Evolutionary conservation across 1,139 yeast genomes (phyloP).

Genomic region (Blastobotrys serpentis): DNA sequence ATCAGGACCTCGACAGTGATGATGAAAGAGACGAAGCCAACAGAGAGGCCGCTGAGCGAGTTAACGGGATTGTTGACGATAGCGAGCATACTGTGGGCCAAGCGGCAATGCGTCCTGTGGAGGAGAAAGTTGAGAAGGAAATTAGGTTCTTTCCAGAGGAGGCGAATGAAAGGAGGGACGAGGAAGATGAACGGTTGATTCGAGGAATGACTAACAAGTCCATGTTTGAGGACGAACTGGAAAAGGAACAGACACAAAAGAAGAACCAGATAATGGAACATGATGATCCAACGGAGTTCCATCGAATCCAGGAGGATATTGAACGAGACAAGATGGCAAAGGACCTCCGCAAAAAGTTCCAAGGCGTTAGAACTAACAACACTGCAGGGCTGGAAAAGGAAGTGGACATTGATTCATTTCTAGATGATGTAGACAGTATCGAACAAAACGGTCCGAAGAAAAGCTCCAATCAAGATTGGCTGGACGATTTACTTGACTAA

Average conservation of each 20-base stretch:
- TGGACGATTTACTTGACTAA: slow-evolving; percentile 27
- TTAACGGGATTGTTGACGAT: slow-evolving; percentile 5
- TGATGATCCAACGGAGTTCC: slow-evolving; percentile 25
- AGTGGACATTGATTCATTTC: slow-evolving; percentile 34
- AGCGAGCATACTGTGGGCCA: slow-evolving; percentile 13
- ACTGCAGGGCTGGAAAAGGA: slow-evolving; percentile 24
- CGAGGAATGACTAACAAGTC: background rate
- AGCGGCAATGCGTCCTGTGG: slow-evolving; percentile 13
- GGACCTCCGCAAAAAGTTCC: slow-evolving; percentile 29
- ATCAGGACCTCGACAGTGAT: slow-evolving; percentile 12
- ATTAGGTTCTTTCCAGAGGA: slow-evolving; percentile 12
- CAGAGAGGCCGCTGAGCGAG: slow-evolving; percentile 4
- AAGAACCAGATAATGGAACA: slow-evolving; percentile 13
- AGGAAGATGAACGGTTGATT: slow-evolving; percentile 9
- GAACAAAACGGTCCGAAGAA: slow-evolving; percentile 10
- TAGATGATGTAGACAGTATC: slow-evolving; percentile 26
- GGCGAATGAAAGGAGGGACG: slow-evolving; percentile 12
- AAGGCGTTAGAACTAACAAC: slow-evolving; percentile 11
- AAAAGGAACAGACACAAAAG: slow-evolving; percentile 9
- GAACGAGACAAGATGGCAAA: slow-evolving; percentile 26
- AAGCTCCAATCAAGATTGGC: slow-evolving; percentile 24
- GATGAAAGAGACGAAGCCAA: slow-evolving; percentile 9
- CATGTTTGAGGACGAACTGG: slow-evolving; percentile 4
- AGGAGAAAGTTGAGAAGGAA: background rate
- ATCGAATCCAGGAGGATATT: slow-evolving; percentile 23